These are phyloP conservation scores for Claviceps quebecensis DNA, from an alignment of 2,329 filamentous ascomycete species.

Conservation along the genomic window DNA sequence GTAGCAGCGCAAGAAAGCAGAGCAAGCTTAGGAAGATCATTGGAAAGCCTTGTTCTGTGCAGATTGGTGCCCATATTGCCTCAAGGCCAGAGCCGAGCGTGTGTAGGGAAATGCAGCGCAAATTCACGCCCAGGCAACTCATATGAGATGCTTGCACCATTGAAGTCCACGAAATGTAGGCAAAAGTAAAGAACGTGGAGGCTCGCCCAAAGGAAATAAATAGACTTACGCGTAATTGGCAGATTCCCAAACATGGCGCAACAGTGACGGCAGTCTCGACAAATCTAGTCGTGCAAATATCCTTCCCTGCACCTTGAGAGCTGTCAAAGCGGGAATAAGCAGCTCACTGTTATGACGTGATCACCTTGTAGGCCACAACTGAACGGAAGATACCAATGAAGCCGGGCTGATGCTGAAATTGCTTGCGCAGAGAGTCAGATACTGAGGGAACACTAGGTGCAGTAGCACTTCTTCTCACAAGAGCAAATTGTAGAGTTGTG, in stretches of 20 bases:
- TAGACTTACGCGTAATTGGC: slow-evolving; percentile 24
- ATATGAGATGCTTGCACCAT: background rate
- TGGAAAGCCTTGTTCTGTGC: background rate
- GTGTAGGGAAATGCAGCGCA: background rate
- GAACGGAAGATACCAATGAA: background rate
- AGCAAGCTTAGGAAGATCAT: background rate
- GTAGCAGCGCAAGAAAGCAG: background rate
- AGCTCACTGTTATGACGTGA: background rate
- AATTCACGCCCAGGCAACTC: background rate
- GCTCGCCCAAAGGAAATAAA: background rate
- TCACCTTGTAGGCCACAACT: background rate
- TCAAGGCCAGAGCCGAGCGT: background rate
- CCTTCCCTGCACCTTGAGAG: background rate
- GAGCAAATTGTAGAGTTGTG: background rate
- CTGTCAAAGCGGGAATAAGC: background rate
- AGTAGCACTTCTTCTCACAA: background rate
- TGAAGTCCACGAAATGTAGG: background rate
- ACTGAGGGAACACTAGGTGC: background rate
- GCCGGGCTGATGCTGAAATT: background rate
- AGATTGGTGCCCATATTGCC: background rate
- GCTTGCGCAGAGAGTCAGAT: background rate
- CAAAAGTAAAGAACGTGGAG: background rate
- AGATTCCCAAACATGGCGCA: slow-evolving; percentile 30
- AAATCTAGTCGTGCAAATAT: background rate
- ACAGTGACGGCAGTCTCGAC: background rate